Percentiles rank a stretch among this genome's conserved stretches.
phyloP scores from a whole-genome alignment of 2,329 filamentous ascomycete genomes.

The Macrophomina tecta region DNA sequence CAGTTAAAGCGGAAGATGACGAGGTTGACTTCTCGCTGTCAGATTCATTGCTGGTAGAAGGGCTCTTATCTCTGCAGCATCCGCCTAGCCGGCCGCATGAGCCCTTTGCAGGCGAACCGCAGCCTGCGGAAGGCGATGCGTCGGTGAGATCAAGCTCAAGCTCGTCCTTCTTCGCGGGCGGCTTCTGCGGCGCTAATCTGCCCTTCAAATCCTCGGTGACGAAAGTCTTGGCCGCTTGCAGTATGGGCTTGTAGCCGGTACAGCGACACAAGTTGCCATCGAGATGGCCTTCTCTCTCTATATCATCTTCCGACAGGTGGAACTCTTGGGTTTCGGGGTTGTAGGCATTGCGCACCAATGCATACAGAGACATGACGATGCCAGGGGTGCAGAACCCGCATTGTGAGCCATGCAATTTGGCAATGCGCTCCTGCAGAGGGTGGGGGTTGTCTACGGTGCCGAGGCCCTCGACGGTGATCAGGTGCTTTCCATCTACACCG shows the following conservation, averaged over 20 bases:
- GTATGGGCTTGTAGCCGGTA: slow-evolving; percentile 89
- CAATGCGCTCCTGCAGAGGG: slow-evolving; percentile 86
- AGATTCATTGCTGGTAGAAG: slow-evolving; percentile 33
- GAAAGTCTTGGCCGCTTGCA: slow-evolving; percentile 92
- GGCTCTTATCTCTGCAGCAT: slow-evolving; percentile 42
- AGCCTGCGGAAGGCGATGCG: slow-evolving; percentile 35
- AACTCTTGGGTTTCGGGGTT: slow-evolving; percentile 43
- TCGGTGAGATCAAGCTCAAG: slow-evolving; percentile 37
- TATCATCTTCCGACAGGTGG: slow-evolving; percentile 41
- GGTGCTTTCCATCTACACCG: slow-evolving; percentile 94
- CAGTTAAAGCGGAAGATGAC: slow-evolving; percentile 22
- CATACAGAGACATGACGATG: slow-evolving; percentile 93
- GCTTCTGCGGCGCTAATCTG: slow-evolving; percentile 34
- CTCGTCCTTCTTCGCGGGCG: neutral
- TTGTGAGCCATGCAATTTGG: slow-evolving; percentile 88
- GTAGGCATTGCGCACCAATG: slow-evolving; percentile 75
- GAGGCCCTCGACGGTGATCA: slow-evolving; percentile 95
- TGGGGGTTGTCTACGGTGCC: slow-evolving; percentile 85
- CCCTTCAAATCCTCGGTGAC: slow-evolving; percentile 59
- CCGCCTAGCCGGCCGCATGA: slow-evolving; percentile 46
- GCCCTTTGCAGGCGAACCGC: slow-evolving; percentile 36
- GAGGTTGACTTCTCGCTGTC: slow-evolving; percentile 40
- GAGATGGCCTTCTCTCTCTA: slow-evolving; percentile 61
- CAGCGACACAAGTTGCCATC: slow-evolving; percentile 94
- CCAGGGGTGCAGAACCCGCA: slow-evolving; percentile 95